Evolutionary conservation across 2,329 filamentous ascomycete species (phyloP), one percentile per base, ranked within the genome.

Genomic region (Aspergillus sp.): DNA sequence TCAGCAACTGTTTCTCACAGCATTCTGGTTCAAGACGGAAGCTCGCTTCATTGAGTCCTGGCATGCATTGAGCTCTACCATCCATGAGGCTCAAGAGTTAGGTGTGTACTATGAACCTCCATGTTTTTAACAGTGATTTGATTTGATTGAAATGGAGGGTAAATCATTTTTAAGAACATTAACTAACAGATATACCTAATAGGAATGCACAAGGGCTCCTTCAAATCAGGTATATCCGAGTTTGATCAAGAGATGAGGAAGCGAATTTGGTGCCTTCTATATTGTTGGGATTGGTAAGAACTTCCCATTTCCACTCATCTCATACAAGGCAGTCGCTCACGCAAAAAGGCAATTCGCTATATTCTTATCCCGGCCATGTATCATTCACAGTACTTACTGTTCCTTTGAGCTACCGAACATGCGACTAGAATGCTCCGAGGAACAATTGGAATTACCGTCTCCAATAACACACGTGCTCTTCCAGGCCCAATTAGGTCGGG

Each of bases 1-100:
- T 2, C 73, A 76, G 51, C 74, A 76, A 50, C 59, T 73, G n/a
- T 75, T 76, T 42, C 48, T 76, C 4, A 71, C 66, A 19, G 66
- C 68, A 2, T 61, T 64, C 19, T 77, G 72, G 72, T 68, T 67
- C 35, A 76, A 75, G 46, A 68, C 67, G 4, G 71, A 73, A 43
- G 68, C 67, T 10, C 62, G 65, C 13, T 75, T 74, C 51, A 66
- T 72, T 1, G 71, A 75, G 28, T 66, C 73, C 0, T 76, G 74
- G 74, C 73, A 76, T 59, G 56, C 67, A 3, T 49, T 77, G 7
- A 61, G 66, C 12, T 58, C 58, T 40, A 66, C 69, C 3, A 70
- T 76, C 28, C 70, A 69, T 6, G 70, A 73, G 35, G 74, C 73
- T 0, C 72, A 75, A 50, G 74, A 77, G 48, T 58, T 73, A 37